A percentile compares a stretch with the other conserved stretches of the same genome.
Conservation (phyloP, 1,139 yeast genomes). For the Pichia sp. region DNA sequence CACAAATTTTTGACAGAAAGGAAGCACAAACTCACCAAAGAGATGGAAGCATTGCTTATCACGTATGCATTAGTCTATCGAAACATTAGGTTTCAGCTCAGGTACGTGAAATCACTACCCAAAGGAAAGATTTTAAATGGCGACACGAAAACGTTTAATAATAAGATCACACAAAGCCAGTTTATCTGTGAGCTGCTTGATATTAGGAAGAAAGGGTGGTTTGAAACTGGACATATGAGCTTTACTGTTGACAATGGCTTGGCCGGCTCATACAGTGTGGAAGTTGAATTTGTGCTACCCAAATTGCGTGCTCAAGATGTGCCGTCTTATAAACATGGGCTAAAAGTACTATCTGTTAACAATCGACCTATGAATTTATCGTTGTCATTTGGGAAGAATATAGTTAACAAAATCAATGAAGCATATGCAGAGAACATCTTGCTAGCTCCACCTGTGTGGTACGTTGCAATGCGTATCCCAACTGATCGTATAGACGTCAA, state of each 20-base stretch:
- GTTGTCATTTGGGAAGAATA: constrained; percentile 26
- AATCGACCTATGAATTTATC: constrained; percentile 26
- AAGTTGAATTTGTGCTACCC: constrained; percentile 25
- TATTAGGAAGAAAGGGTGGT: constrained; percentile 12
- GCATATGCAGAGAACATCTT: constrained; percentile 21
- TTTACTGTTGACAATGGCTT: constrained; percentile 5
- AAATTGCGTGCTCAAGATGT: constrained; percentile 25
- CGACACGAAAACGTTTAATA: constrained; percentile 9
- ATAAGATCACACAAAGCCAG: constrained; percentile 14
- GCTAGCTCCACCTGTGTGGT: constrained; percentile 29
- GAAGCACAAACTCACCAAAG: constrained; percentile 22
- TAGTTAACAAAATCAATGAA: constrained; percentile 21
- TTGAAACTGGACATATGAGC: constrained; percentile 16
- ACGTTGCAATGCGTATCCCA: constrained; percentile 21
- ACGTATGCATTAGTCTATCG: constrained; percentile 30
- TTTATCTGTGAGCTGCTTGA: constrained; percentile 18
- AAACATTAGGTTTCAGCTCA: constrained; percentile 28
- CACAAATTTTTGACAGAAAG: constrained; percentile 26
- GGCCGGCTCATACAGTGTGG: constrained; percentile 7
- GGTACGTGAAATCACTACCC: constrained; percentile 17
- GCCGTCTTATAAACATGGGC: constrained; percentile 16
- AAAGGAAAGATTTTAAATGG: constrained; percentile 11
- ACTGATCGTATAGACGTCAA: constrained; percentile 30
- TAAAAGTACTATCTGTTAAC: constrained; percentile 30
- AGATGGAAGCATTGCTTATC: constrained; percentile 24